Conservation (phyloP, 306 rosid species). For the Parietaria judaica region DNA sequence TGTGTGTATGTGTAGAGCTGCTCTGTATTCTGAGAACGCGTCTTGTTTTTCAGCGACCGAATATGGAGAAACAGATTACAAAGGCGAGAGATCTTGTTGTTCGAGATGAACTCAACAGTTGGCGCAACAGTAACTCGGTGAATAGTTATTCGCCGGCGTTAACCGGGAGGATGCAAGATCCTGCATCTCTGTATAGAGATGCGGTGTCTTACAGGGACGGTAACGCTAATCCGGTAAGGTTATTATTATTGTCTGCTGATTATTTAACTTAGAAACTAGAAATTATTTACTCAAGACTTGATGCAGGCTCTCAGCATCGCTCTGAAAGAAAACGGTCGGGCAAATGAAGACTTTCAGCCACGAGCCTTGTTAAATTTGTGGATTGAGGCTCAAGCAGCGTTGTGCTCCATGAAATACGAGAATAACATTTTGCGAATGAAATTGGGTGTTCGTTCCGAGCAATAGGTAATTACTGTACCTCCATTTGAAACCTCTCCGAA, state of each 20-base stretch:
- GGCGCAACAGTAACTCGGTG: constrained; percentile 14
- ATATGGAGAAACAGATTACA: constrained; percentile 27
- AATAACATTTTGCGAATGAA: constrained; percentile 33
- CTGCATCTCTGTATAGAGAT: constrained; percentile 26
- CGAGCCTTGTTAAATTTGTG: constrained; percentile 43
- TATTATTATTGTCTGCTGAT: constrained; percentile 1
- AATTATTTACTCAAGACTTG: constrained; percentile 9
- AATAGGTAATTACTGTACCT: constrained; percentile 16
- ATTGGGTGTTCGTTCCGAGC: constrained; percentile 28
- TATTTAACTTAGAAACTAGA: not conserved
- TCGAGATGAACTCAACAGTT: constrained; percentile 23
- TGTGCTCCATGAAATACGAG: constrained; percentile 40
- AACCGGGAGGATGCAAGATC: constrained; percentile 23
- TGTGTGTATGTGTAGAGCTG: not conserved
- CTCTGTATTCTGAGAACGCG: constrained; percentile 18
- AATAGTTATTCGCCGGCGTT: constrained; percentile 22
- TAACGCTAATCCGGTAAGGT: constrained; percentile 37
- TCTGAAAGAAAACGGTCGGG: constrained; percentile 26
- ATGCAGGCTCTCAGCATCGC: constrained; percentile 33
- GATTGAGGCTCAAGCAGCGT: constrained; percentile 58
- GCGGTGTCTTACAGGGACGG: constrained; percentile 29
- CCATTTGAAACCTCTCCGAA: not conserved
- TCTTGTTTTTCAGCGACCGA: constrained; percentile 28
- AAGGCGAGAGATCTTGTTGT: constrained; percentile 21
- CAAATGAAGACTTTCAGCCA: constrained; percentile 36